Evolutionary conservation across 352 stramenopile genomes (phyloP), one percentile per base, ranked within the genome.

Genomic region (Phytopythium sindhum): DNA sequence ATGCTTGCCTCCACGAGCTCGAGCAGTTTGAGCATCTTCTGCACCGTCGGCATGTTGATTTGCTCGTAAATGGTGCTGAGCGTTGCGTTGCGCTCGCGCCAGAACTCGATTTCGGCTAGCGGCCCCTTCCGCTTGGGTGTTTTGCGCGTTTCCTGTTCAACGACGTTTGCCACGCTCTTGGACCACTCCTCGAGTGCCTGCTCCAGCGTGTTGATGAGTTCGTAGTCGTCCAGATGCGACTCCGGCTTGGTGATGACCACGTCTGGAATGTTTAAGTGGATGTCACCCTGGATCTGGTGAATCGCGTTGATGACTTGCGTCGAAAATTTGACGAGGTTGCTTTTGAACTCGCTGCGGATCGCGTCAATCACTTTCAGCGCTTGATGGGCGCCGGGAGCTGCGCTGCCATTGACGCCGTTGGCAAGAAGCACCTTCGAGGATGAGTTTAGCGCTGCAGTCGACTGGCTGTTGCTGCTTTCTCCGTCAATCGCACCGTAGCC

Each of bases 31-130:
- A 99, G 76, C 86, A 99, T 98, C 55, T 95, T 92, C 64, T 98
- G 95, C 31, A 98, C 95, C n/a, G 89, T 84, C 14, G 91, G 88
- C 78, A 97, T 94, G 68, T 98, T 97, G 71, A 98, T 97, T 68
- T 98, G 96, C 68, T 99, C 95, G 63, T 96, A 98, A 28, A 99
- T 94, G 17, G 92, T 97, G 60, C 89, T 97, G 8, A 99, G 72
- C 9, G 90, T 97, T 2, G 95, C 91, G 64, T 98, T 98, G 19
- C 96, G 86, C 50, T 97, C 85, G 11, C 96, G 73, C 96, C 96
- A 99, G 70, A 98, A 98, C 70, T 99, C 95, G 45, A 99, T 98
- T 56, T 99, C 96, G 2, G 90, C 95, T 10, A 98, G 69, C 0
- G 96, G 96, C 0, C 90, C 90, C 57, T 97, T 96, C 11, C 86